These are phyloP conservation scores for Talaromyces sp. DNA, from an alignment of 2,329 filamentous ascomycete genomes.

Conservation along the genomic window DNA sequence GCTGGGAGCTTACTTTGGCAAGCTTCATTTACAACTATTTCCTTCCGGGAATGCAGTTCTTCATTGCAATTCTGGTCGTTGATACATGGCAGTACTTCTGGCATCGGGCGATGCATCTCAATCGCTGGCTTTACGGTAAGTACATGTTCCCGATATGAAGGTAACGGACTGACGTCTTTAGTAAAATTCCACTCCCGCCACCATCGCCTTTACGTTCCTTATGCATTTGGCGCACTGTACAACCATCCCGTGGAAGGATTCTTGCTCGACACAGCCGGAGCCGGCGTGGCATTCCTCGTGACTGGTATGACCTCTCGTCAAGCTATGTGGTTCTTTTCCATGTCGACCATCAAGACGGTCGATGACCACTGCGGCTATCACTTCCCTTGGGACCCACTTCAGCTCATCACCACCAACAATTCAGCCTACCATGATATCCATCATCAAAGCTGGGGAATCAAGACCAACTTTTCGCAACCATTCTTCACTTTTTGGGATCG, in stretches of 20 bases:
- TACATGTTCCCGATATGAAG: background rate
- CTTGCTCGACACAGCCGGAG: constrained; percentile 83
- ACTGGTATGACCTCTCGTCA: constrained; percentile 81
- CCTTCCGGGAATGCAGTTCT: constrained; percentile 75
- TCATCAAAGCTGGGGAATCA: constrained; percentile 98
- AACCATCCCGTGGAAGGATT: constrained; percentile 96
- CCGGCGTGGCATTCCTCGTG: constrained; percentile 76
- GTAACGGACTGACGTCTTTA: constrained; percentile 34
- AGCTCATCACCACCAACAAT: constrained; percentile 90
- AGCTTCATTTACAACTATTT: constrained; percentile 74
- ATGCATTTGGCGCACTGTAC: constrained; percentile 94
- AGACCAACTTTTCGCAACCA: constrained; percentile 55
- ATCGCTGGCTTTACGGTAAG: constrained; percentile 94
- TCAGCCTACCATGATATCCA: constrained; percentile 97
- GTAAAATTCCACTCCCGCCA: constrained; percentile 90
- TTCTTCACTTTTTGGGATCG: constrained; percentile 91
- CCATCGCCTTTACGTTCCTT: constrained; percentile 94
- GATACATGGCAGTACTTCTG: constrained; percentile 99
- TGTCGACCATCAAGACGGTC: constrained; percentile 90
- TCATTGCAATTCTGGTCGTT: constrained; percentile 69
- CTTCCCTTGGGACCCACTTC: constrained; percentile 92
- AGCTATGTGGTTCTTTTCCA: constrained; percentile 83
- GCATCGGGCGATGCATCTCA: constrained; percentile 94
- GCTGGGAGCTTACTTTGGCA: constrained; percentile 75
- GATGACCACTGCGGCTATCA: constrained; percentile 96